phyloP scores from a whole-genome alignment of 1,284 basidiomycete genomes.

The Peniophora sp. region DNA sequence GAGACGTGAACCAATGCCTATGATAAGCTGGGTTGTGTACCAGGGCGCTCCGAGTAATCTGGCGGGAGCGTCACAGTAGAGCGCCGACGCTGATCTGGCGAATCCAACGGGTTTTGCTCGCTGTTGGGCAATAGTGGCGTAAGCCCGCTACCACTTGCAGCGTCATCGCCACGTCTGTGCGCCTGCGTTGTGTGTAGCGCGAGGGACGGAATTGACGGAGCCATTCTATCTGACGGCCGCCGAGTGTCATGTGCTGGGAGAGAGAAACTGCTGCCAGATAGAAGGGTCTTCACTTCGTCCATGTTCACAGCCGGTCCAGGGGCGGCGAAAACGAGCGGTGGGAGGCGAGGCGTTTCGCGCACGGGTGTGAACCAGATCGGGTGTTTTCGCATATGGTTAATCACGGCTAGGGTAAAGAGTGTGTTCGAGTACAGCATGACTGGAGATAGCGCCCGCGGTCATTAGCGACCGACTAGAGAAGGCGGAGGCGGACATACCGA shows the following conservation, averaged over 20 bases:
- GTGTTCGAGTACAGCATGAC: slow-evolving; percentile 13
- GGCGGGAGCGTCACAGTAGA: no score
- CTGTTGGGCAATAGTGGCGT: no score
- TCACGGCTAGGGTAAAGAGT: slow-evolving; percentile 12
- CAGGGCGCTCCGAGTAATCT: no score
- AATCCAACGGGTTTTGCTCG: no score
- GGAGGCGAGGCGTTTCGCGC: slow-evolving; percentile 7
- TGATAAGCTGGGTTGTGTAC: no score
- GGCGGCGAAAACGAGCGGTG: slow-evolving; percentile 4
- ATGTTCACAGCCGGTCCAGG: neutral
- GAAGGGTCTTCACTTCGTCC: neutral
- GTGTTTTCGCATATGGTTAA: slow-evolving; percentile 10
- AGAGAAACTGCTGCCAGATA: neutral
- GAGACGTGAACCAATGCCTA: no score
- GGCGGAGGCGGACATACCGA: slow-evolving; percentile 4
- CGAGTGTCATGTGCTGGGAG: neutral
- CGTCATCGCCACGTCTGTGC: no score
- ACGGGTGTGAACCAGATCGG: slow-evolving; percentile 8
- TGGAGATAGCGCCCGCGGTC: neutral
- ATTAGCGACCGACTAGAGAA: neutral
- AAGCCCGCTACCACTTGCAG: no score
- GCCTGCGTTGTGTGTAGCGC: no score
- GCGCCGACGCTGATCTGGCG: no score
- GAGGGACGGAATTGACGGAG: no score
- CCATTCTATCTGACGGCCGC: no score